These are phyloP conservation scores for Exophiala dermatitidis DNA, from an alignment of 2,329 filamentous ascomycete genomes.

Conservation along the genomic window DNA sequence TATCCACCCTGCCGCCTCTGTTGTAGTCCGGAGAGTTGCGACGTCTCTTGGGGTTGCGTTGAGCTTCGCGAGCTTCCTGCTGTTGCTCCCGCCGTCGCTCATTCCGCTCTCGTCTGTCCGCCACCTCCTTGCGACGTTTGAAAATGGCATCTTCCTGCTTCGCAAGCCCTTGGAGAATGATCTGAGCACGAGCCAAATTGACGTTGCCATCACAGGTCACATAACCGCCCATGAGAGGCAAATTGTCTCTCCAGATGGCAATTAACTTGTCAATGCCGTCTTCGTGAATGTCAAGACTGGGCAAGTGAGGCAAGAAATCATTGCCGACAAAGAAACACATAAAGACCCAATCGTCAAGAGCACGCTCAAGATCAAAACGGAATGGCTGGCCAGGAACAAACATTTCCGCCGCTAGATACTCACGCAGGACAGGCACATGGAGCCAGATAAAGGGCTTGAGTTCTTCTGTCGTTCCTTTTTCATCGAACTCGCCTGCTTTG, in stretches of 20 bases:
- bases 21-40: constrained; percentile 42
- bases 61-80: constrained; percentile 47
- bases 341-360: constrained; percentile 96
- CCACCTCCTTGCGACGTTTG: constrained; percentile 72
- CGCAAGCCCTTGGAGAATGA: constrained; percentile 79
- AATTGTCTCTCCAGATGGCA: constrained; percentile 92
- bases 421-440: constrained; percentile 81
- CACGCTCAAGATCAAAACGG: constrained; percentile 85
- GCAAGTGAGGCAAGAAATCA: constrained; percentile 93
- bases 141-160: constrained; percentile 95
- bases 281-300: constrained; percentile 94
- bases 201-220: constrained; percentile 92
- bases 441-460: constrained; percentile 98
- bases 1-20: constrained; percentile 25
- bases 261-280: constrained; percentile 95
- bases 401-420: constrained; percentile 88
- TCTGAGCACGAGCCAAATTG: constrained; percentile 75
- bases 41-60: constrained; percentile 37
- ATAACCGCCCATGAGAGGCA: constrained; percentile 88
- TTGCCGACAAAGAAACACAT: constrained; percentile 99
- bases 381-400: constrained; percentile 76
- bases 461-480: constrained; percentile 63
- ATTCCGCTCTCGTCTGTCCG: constrained; percentile 74
- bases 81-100: constrained; percentile 71
- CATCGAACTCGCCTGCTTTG: constrained; percentile 71